phyloP scores from a whole-genome alignment of 2,329 filamentous ascomycete genomes.

The Orbilia quercus region DNA sequence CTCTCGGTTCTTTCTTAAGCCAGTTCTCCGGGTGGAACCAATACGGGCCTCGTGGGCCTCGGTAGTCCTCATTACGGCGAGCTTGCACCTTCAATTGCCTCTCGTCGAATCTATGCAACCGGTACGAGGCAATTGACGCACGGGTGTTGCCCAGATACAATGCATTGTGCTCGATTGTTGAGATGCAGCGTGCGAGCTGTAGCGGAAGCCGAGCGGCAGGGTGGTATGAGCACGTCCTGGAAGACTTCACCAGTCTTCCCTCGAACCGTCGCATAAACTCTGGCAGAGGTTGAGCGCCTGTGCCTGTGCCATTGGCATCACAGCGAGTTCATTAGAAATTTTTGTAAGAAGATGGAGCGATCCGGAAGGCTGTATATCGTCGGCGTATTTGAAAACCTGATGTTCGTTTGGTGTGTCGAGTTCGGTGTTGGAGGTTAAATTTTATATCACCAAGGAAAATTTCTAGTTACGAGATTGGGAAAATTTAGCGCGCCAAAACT shows the following conservation, averaged over 20 bases:
- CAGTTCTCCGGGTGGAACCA: constrained; percentile 35
- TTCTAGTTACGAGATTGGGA: constrained; percentile 42
- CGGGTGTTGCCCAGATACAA: no score
- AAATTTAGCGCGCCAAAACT: constrained; percentile 46
- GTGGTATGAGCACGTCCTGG: constrained; percentile 32
- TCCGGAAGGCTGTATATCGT: neutral
- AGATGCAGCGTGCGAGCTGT: neutral
- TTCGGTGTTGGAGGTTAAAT: constrained; percentile 37
- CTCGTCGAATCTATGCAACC: neutral
- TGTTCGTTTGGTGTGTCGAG: constrained; percentile 11
- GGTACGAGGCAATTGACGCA: constrained; percentile 14
- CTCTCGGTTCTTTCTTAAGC: constrained; percentile 31
- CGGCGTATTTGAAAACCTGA: constrained; percentile 2
- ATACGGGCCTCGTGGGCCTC: neutral
- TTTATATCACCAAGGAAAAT: constrained; percentile 31
- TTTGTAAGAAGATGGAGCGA: neutral
- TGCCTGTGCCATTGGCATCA: constrained; percentile 49
- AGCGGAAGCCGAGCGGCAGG: constrained; percentile 17
- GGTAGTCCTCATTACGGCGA: constrained; percentile 16
- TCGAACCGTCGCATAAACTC: constrained; percentile 53
- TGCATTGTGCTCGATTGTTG: no score
- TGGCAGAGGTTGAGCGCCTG: constrained; percentile 35
- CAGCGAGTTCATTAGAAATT: constrained; percentile 28
- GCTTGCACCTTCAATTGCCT: constrained; percentile 10
- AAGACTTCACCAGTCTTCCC: constrained; percentile 55